Base-by-base conservation (phyloP, 2,329 filamentous ascomycete species). In the Colletotrichum melonis region DNA sequence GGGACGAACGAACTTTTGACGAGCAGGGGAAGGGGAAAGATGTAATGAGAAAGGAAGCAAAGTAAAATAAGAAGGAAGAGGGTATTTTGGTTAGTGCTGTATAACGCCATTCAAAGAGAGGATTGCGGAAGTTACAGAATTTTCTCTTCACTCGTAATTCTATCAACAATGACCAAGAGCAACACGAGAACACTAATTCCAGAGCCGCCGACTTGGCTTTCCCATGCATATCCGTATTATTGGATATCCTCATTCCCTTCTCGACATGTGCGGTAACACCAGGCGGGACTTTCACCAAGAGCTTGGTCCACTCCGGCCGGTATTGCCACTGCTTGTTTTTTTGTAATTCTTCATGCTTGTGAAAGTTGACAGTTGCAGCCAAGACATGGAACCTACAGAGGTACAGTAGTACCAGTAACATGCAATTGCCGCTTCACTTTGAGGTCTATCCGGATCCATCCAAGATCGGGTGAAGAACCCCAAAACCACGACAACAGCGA, bases 91-190 rank as follows among this genome's bases (percentile, higher is more conserved):
- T 32, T 64, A 60, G 66, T 32, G 42, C 14, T 54, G 66, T 55
- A 69, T 62, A 70, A 73, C 70, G 67, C 46, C 54, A 73, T 73
- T 38, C 55, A 56, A 32, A n/a, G 46, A 28, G 32, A 57, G n/a
- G 16, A 70, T 70, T 32, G 60, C 70, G 70, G 70, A 70, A 60
- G 38, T 9, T 19, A 22, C n/a, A 22, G 14, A 62, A 24, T 30
- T 69, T 69, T 52, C 30, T 49, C 5, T 19, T 30, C 22, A 11
- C 30, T 72, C 58, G 58, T 72, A 63, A 59, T 58, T 69, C 22
- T 58, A 49, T 24, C 63, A 28, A 24, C 22, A 19, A 55, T 55
- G 22, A 32, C 54, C 35, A 52, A 57, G 38, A 35, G 22, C 24
- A 30, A 28, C 24, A 64, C 28, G 22, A 22, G 35, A 57, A 46